phyloP scores from a whole-genome alignment of 139 green algal genomes.

The Pleodorina starrii region DNA sequence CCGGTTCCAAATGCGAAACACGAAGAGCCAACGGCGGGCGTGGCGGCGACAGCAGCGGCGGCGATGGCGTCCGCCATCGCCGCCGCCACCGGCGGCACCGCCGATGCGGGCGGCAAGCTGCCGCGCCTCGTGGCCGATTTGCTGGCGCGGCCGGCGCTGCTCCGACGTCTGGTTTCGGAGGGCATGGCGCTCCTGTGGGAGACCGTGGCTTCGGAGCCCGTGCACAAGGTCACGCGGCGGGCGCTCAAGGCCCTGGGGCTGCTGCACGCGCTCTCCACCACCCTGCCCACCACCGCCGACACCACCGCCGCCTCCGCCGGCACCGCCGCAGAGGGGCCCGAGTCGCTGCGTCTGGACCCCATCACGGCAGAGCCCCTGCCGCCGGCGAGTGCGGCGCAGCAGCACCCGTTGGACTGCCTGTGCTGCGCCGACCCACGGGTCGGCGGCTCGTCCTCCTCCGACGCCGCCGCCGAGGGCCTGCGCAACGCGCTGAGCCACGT shows the following conservation, averaged over 20 bases:
- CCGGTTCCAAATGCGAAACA: not conserved
- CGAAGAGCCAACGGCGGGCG: not conserved
- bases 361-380: not conserved
- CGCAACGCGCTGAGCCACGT: conserved; percentile 12
- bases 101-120: conserved; percentile 14
- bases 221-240: conserved; percentile 28
- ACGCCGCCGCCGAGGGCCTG: not conserved
- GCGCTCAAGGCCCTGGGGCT: conserved; percentile 24
- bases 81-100: not conserved
- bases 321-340: not conserved
- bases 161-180: not conserved
- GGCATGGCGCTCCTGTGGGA: conserved; percentile 35
- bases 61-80: not conserved
- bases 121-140: conserved; percentile 5
- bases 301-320: not conserved
- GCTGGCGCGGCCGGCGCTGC: not conserved
- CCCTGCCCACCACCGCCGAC: not conserved
- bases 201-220: not conserved
- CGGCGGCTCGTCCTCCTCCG: not conserved
- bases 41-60: not conserved
- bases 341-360: not conserved
- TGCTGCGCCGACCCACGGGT: conserved; percentile 23
- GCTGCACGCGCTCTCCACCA: conserved; percentile 7
- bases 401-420: conserved; percentile 3
- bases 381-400: not conserved